Evolutionary conservation across 2,329 filamentous ascomycete species (phyloP).

Genomic region (Ophiostoma montium): DNA sequence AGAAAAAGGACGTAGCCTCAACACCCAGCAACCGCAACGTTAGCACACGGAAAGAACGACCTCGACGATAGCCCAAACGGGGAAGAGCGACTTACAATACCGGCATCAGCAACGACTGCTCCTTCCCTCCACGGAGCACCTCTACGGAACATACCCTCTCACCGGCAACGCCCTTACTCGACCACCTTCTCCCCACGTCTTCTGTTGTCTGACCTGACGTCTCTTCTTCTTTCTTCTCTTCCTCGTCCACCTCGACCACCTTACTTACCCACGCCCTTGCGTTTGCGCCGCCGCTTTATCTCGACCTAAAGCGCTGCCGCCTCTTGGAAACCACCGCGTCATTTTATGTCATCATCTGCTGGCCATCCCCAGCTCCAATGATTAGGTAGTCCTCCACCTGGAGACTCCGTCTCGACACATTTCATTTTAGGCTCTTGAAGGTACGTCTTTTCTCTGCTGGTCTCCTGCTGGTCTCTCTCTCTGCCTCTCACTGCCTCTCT

Average conservation of each 20-base stretch:
- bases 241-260: not conserved
- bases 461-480: not conserved
- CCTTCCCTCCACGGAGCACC: not conserved
- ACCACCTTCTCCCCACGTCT: not conserved
- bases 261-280: not conserved
- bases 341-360: not conserved
- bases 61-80: not conserved
- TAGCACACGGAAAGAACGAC: not conserved
- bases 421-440: no score
- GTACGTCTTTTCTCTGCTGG: not conserved
- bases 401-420: conserved; percentile 1
- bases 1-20: no score
- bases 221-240: no score
- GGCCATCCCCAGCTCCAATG: not conserved
- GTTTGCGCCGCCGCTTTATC: not conserved
- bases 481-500: not conserved
- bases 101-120: not conserved
- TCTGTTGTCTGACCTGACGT: not conserved
- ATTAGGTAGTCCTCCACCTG: not conserved
- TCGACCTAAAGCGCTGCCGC: no score
- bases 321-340: not conserved
- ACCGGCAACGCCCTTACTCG: no score
- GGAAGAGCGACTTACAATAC: not conserved
- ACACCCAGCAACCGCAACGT: not conserved
- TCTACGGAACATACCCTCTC: not conserved